Evolutionary conservation across 202 grass and related monocot genomes (phyloP).

Genomic region (Schoenoplectus tabernaemontani): DNA sequence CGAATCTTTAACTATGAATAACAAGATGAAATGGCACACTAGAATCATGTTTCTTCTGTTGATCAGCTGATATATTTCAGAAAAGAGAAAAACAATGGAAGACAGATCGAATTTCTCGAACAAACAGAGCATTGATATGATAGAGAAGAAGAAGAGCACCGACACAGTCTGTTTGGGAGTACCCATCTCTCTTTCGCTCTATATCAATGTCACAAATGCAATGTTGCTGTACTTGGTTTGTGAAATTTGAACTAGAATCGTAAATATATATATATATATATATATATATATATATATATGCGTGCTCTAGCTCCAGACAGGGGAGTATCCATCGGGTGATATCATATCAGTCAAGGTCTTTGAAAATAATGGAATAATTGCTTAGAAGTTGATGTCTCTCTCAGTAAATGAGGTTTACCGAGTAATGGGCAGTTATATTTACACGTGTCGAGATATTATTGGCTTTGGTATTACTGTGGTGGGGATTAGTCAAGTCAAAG

Average conservation of each 20-base stretch:
- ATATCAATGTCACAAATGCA: background rate
- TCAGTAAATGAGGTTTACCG: background rate
- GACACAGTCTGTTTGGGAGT: background rate
- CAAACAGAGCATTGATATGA: background rate
- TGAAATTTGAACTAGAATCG: background rate
- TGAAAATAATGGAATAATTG: background rate
- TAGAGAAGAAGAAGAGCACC: slow-evolving; percentile 9
- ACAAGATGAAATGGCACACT: slow-evolving; percentile 52
- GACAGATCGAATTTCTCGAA: slow-evolving; percentile 4
- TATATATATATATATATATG: background rate
- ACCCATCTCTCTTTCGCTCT: background rate
- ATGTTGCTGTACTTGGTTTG: background rate
- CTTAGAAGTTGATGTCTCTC: background rate
- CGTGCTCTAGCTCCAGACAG: background rate
- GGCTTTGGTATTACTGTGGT: background rate
- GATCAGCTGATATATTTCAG: background rate
- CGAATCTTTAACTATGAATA: slow-evolving; percentile 52
- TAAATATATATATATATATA: background rate
- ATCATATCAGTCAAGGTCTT: background rate
- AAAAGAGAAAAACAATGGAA: background rate
- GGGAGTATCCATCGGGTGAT: background rate
- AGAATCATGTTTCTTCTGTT: slow-evolving; percentile 42
- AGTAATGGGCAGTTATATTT: background rate
- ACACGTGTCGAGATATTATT: background rate
- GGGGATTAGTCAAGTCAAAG: background rate